Evolutionary conservation across 129 eudicot species (phyloP).

Genomic region (Pulicaria dysenterica): DNA sequence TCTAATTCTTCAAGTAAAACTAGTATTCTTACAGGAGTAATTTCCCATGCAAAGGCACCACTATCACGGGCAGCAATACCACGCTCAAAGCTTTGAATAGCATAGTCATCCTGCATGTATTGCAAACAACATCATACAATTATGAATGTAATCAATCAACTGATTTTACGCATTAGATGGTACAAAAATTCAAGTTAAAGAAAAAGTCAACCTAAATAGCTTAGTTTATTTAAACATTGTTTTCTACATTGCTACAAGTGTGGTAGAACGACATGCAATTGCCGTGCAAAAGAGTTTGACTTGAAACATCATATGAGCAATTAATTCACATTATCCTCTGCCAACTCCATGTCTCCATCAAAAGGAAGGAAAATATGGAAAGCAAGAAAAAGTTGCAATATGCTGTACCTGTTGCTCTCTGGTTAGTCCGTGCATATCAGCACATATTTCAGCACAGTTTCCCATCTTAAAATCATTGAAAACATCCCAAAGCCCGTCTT

Average conservation of each 20-base stretch:
- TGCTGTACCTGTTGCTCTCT: slow-evolving; percentile 80
- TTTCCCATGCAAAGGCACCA: slow-evolving; percentile 89
- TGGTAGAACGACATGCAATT: neutral
- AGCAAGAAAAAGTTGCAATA: neutral
- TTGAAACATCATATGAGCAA: neutral
- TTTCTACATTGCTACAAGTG: neutral
- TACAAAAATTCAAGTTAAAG: neutral
- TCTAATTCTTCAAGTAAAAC: slow-evolving; percentile 1
- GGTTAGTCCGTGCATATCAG: slow-evolving; percentile 62
- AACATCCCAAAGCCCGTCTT: slow-evolving; percentile 93
- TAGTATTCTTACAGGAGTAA: slow-evolving; percentile 63
- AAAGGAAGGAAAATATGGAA: neutral
- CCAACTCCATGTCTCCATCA: neutral
- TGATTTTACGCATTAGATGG: neutral
- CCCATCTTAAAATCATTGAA: slow-evolving; percentile 90
- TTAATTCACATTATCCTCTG: neutral
- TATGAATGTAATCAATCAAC: neutral
- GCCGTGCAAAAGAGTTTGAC: neutral
- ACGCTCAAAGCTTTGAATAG: slow-evolving; percentile 88
- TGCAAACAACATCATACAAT: slow-evolving; percentile 23
- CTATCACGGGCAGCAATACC: slow-evolving; percentile 89
- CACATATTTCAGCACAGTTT: slow-evolving; percentile 81
- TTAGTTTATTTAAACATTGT: slow-evolving; percentile 10
- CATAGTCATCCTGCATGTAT: slow-evolving; percentile 71
- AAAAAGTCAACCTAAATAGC: neutral